Percentiles rank a stretch among this genome's conserved stretches.
phyloP scores from a whole-genome alignment of 352 stramenopile species.

The Globisporangium nodosum region DNA sequence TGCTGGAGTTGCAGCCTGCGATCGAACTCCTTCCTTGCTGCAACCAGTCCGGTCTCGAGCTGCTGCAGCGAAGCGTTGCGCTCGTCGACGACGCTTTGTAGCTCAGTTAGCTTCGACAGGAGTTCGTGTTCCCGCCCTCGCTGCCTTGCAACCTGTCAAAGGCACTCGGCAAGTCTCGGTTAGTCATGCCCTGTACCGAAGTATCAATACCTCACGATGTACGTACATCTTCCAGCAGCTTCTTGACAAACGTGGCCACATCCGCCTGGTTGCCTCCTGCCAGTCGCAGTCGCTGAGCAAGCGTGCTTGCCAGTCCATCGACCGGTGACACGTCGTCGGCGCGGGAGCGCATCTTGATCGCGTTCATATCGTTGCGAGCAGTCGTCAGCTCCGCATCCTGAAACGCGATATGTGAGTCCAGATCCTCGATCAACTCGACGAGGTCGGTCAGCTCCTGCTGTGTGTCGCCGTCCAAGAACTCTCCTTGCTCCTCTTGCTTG shows the following conservation, averaged over 20 bases:
- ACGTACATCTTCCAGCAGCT: slow-evolving; percentile 48
- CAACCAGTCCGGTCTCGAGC: slow-evolving; percentile 51
- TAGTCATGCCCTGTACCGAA: neutral
- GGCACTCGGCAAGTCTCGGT: neutral
- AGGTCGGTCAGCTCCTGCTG: slow-evolving; percentile 69
- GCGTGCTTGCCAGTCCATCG: slow-evolving; percentile 23
- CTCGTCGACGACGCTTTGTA: slow-evolving; percentile 36
- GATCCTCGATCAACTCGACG: slow-evolving; percentile 70
- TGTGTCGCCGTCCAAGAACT: slow-evolving; percentile 54
- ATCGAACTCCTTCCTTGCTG: slow-evolving; percentile 71
- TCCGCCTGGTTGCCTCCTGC: neutral
- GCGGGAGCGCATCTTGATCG: slow-evolving; percentile 38
- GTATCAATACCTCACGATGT: neutral
- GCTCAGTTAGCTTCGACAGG: slow-evolving; percentile 26
- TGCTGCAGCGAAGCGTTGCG: slow-evolving; percentile 43
- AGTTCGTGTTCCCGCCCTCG: slow-evolving; percentile 42
- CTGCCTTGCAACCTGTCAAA: slow-evolving; percentile 17
- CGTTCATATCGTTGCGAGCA: slow-evolving; percentile 44
- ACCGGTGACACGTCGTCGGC: slow-evolving; percentile 40
- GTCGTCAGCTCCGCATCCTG: slow-evolving; percentile 62
- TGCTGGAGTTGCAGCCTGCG: slow-evolving; percentile 46
- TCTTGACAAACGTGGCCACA: slow-evolving; percentile 27
- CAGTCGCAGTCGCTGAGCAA: slow-evolving; percentile 27
- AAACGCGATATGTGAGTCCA: slow-evolving; percentile 79
- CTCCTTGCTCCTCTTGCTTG: slow-evolving; percentile 36